Evolutionary conservation across 139 green algal genomes (phyloP).

Genomic region (Chlamydomonas sp.): DNA sequence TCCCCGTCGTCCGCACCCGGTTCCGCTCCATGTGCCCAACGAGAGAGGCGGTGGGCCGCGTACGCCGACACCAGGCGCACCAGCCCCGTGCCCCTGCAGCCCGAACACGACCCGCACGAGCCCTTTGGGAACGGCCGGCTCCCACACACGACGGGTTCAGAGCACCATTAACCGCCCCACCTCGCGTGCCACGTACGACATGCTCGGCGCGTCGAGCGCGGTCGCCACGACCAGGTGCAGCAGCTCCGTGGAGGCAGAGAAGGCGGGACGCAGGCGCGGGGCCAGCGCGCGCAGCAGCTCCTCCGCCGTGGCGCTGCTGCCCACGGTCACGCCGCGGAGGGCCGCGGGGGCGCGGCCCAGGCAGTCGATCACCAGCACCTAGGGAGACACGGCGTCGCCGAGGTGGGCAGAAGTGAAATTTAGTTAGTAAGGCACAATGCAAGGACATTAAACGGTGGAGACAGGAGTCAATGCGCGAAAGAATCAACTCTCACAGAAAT

Average conservation of each 20-base stretch:
- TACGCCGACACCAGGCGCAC: background rate
- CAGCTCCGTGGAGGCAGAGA: background rate
- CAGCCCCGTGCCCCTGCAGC: background rate
- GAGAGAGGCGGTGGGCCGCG: background rate
- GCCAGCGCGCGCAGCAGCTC: slow-evolving; percentile 11
- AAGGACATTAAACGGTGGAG: too few species aligned
- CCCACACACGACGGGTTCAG: too few species aligned
- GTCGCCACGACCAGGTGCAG: background rate
- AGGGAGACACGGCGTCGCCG: too few species aligned
- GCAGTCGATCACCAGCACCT: slow-evolving; percentile 28
- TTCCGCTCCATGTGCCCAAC: background rate
- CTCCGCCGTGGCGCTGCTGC: background rate
- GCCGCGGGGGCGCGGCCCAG: slow-evolving; percentile 2
- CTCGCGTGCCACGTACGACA: background rate
- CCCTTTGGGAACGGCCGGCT: too few species aligned
- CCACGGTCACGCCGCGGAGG: slow-evolving; percentile 6
- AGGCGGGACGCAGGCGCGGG: background rate
- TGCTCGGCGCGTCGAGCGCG: background rate
- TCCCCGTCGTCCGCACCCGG: too few species aligned
- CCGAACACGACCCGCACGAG: too few species aligned
- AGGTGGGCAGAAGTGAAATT: too few species aligned
- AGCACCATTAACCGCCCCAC: background rate
- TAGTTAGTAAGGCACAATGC: too few species aligned
- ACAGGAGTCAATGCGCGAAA: too few species aligned
- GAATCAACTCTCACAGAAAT: too few species aligned